phyloP scores from a whole-genome alignment of 768 basidiomycete genomes.

The Amanita fuliginea region DNA sequence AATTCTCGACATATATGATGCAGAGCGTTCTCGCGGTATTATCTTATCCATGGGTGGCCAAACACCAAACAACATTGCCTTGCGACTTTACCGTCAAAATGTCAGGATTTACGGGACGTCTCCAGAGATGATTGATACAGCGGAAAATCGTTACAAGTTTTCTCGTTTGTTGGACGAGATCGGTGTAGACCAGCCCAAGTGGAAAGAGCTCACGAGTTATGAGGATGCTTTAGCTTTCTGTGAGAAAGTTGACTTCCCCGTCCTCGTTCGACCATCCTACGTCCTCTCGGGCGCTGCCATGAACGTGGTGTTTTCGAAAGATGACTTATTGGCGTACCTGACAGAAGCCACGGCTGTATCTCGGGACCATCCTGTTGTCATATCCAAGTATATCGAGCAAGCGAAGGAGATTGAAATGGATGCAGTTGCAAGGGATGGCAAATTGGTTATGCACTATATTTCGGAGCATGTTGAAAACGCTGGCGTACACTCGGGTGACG shows the following conservation, averaged over 20 bases:
- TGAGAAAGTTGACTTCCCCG: slow-evolving; percentile 87
- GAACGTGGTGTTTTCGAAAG: slow-evolving; percentile 94
- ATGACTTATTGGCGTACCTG: slow-evolving; percentile 87
- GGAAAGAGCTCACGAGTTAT: slow-evolving; percentile 94
- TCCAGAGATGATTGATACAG: slow-evolving; percentile 99
- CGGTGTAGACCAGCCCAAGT: slow-evolving; percentile 94
- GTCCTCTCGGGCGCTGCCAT: slow-evolving; percentile 99
- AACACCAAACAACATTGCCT: slow-evolving; percentile 96
- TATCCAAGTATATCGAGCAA: slow-evolving; percentile 98
- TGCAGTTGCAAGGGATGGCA: slow-evolving; percentile 92
- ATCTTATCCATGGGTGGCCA: slow-evolving; percentile 99
- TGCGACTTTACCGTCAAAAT: slow-evolving; percentile 92
- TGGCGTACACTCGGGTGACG: slow-evolving; percentile 97
- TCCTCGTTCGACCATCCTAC: slow-evolving; percentile 94
- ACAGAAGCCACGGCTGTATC: slow-evolving; percentile 95
- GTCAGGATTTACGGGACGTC: slow-evolving; percentile 98
- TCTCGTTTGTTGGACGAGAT: slow-evolving; percentile 96
- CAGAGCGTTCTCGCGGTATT: slow-evolving; percentile 79
- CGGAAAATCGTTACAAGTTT: slow-evolving; percentile 99
- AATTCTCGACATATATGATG: slow-evolving; percentile 93
- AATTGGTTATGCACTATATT: slow-evolving; percentile 99
- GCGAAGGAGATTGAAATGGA: slow-evolving; percentile 99
- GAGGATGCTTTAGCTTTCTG: slow-evolving; percentile 86
- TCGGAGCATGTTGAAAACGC: slow-evolving; percentile 99
- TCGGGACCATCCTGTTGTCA: slow-evolving; percentile 82